Evolutionary conservation across 2,329 filamentous ascomycete genomes (phyloP), one percentile per base, ranked within the genome.

Genomic region (Magnaporthiopsis rhizophila): DNA sequence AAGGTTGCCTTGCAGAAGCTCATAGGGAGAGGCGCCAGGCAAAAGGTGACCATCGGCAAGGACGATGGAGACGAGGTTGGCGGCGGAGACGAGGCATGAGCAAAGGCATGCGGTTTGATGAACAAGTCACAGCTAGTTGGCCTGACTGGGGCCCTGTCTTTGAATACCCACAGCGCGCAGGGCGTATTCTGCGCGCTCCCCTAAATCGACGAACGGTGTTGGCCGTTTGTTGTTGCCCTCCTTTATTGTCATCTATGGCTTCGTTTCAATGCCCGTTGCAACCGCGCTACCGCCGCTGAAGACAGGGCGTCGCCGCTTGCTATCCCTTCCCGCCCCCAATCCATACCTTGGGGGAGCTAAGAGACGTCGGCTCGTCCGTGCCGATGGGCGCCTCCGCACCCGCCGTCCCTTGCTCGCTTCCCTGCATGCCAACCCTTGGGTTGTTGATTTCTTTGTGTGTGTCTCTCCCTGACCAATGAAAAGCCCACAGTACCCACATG

Each of bases 1-100:
- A 95, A 93, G 79, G 89, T 98, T 72, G 90, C 91, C 71, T 81
- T 97, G 72, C 92, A 96, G 78, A 89, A 92, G 75, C 88, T 98
- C 73, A 94, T 90, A 68, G 90, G 89, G 71, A 85, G 85, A 81
- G 65, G 72, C 69, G 45, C 45, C 45, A 50, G 50, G 38, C 28
- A 60, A 36, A 36, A 53, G 62, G 28, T 38, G 58, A 58, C 7
- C 15, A 56, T 50, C 21, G 61, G 61, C 38, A 45, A 62, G 4
- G 61, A 58, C 34, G 62, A 59, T 9, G 62, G 53, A 30, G 62
- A 63, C 15, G 30, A 60, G 58, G n/a, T 63, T 58, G n/a, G 34
- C 30, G 60, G 38, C 36, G 26, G 60, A 50, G 36, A 50, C 26
- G 30, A 53, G 28, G 60, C 60, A 30, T 62, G 24, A 56, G 38